phyloP scores from a whole-genome alignment of 2,329 filamentous ascomycete genomes.

The Cercospora berteroae region DNA sequence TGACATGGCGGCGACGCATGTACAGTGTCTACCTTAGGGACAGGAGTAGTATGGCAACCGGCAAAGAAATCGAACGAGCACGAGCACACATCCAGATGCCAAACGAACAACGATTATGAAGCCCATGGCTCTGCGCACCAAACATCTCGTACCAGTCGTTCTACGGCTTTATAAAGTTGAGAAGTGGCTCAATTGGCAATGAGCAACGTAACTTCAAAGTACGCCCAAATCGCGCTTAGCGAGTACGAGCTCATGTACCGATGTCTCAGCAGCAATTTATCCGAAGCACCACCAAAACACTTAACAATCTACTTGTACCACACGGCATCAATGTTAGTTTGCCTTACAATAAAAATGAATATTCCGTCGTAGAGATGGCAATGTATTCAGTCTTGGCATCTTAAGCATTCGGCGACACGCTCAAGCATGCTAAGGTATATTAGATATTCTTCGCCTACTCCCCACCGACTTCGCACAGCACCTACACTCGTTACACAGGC shows the following conservation, averaged over 20 bases:
- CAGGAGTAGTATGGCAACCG: too few species aligned
- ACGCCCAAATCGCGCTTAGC: neutral
- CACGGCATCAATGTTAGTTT: neutral
- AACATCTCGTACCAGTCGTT: neutral
- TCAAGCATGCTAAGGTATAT: neutral
- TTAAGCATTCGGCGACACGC: neutral
- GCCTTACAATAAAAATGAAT: neutral
- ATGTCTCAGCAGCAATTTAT: neutral
- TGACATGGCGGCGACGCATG: neutral
- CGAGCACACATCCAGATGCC: too few species aligned
- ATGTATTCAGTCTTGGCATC: neutral
- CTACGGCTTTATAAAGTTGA: neutral
- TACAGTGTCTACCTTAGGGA: neutral
- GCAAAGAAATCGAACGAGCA: too few species aligned
- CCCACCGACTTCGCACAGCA: neutral
- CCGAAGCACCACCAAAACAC: neutral
- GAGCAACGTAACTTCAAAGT: neutral
- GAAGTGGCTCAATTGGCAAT: neutral
- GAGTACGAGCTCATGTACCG: neutral
- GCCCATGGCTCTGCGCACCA: too few species aligned
- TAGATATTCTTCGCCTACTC: conserved; percentile 3
- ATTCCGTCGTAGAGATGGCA: neutral
- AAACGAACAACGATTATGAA: too few species aligned
- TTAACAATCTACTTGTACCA: neutral
- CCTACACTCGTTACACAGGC: neutral